Conservation (phyloP, 1,284 basidiomycete species). For the Ceratobasidium sp. region DNA sequence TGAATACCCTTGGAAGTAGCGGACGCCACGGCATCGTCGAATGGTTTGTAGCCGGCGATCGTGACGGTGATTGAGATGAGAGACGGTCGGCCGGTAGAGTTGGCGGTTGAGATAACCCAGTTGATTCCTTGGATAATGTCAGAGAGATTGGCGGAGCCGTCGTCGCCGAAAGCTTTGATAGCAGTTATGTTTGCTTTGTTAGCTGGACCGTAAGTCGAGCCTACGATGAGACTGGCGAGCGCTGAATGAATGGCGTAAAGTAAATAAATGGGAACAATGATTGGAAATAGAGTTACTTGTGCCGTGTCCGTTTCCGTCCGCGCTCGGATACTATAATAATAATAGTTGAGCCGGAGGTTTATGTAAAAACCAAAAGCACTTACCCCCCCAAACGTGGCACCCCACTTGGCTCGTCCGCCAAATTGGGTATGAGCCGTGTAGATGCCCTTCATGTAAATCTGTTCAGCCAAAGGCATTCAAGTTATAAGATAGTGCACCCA, state of each 20-base stretch:
- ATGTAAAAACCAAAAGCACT: neutral
- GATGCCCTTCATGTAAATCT: constrained; percentile 1
- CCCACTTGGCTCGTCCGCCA: constrained; percentile 35
- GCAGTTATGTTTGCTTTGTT: constrained; percentile 26
- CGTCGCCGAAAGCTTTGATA: constrained; percentile 9
- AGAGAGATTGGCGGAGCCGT: constrained; percentile 20
- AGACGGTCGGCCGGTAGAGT: constrained; percentile 14
- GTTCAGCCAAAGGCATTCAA: neutral
- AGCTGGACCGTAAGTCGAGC: constrained; percentile 21
- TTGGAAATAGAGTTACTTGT: neutral
- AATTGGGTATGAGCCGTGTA: constrained; percentile 26
- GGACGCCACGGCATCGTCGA: neutral
- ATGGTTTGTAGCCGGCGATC: neutral
- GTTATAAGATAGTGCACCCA: neutral
- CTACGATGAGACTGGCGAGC: neutral
- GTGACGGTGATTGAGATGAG: neutral
- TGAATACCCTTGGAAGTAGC: constrained; percentile 30
- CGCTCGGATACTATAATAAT: neutral
- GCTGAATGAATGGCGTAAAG: neutral
- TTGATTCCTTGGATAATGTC: constrained; percentile 36
- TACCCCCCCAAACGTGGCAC: constrained; percentile 13
- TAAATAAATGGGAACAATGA: no score
- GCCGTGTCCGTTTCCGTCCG: constrained; percentile 36
- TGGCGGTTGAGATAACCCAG: constrained; percentile 14
- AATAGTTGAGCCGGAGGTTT: neutral